phyloP scores from a whole-genome alignment of 148 eudicot genomes.

The Persicaria maculosa region DNA sequence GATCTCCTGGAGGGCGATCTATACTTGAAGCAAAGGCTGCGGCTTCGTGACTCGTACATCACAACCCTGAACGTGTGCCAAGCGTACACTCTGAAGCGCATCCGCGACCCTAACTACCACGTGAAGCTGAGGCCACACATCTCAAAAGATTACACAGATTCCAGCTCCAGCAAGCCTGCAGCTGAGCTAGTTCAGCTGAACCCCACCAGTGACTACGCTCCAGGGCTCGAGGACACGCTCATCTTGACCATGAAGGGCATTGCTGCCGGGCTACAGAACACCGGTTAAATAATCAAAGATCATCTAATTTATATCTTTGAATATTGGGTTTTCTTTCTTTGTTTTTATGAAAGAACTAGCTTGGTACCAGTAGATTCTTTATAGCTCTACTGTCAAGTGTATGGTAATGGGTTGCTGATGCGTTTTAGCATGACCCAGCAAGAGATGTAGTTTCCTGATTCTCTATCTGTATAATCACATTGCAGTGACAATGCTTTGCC shows the following conservation, averaged over 20 bases:
- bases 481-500: background rate
- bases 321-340: background rate
- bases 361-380: conserved; percentile 3
- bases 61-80: conserved; percentile 18
- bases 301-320: background rate
- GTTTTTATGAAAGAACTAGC: background rate
- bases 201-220: conserved; percentile 20
- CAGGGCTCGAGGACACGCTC: conserved; percentile 20
- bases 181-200: conserved; percentile 21
- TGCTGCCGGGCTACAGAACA: conserved; percentile 23
- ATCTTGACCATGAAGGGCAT: conserved; percentile 24
- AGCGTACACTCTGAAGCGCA: conserved; percentile 19
- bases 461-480: background rate
- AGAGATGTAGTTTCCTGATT: conserved; percentile 4
- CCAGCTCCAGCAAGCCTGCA: conserved; percentile 13
- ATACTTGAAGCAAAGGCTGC: conserved; percentile 20
- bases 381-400: conserved; percentile 3
- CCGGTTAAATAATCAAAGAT: conserved; percentile 12
- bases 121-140: conserved; percentile 19
- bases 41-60: conserved; percentile 18
- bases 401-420: background rate
- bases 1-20: conserved; percentile 18
- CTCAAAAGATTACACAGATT: conserved; percentile 9
- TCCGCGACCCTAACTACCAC: conserved; percentile 18
- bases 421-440: background rate